Percentiles rank a stretch among this genome's conserved stretches.
Conservation (phyloP, 495 filamentous ascomycete genomes). For the Talaromyces adpressus region DNA sequence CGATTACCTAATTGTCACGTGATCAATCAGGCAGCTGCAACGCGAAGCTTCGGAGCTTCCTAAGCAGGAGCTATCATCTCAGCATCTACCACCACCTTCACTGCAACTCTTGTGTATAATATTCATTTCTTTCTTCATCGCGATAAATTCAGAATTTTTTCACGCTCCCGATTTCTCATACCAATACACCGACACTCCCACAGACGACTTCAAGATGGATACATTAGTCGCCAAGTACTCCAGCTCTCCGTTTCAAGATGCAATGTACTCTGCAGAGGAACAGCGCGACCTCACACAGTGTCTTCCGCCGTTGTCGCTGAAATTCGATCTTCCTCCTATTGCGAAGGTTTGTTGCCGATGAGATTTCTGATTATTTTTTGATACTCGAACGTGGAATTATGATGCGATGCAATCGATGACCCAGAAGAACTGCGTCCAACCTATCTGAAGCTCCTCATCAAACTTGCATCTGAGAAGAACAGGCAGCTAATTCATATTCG, state of each 20-base stretch:
- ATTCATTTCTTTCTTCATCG: not conserved
- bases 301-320: conserved; percentile 69
- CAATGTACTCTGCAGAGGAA: conserved; percentile 66
- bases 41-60: conserved; percentile 33
- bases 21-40: conserved; percentile 35
- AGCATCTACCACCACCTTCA: not conserved
- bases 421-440: not conserved
- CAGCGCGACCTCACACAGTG: conserved; percentile 63
- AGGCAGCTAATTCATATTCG: not conserved
- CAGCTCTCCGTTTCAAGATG: conserved; percentile 62
- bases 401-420: not conserved
- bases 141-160: not conserved
- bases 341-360: conserved; percentile 53
- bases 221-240: conserved; percentile 86
- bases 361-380: not conserved
- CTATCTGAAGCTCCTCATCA: not conserved
- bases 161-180: not conserved
- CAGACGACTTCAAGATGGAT: conserved; percentile 61
- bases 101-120: conserved; percentile 3
- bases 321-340: conserved; percentile 91
- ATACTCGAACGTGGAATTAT: not conserved
- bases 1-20: conserved; percentile 23
- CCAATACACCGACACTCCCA: not conserved
- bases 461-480: not conserved
- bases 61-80: conserved; percentile 22